phyloP scores from a whole-genome alignment of 805 yeast species.

The Ogataea methylovora region DNA sequence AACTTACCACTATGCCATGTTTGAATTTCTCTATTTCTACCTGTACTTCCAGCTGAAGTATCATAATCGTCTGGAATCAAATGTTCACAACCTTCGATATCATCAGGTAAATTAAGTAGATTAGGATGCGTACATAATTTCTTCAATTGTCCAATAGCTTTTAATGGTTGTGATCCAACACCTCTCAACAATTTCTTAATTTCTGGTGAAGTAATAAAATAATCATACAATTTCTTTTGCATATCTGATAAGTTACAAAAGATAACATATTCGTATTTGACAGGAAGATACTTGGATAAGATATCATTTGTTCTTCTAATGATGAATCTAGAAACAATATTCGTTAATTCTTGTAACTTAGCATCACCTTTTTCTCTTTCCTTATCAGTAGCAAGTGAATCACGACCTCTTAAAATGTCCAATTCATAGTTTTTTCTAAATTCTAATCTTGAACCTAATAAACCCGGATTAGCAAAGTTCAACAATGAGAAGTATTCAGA shows the following conservation, averaged over 20 bases:
- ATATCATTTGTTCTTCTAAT: constrained; percentile 95
- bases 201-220: constrained; percentile 73
- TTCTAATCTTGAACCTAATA: constrained; percentile 75
- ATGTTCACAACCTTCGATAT: constrained; percentile 59
- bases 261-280: constrained; percentile 95
- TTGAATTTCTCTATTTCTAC: constrained; percentile 67
- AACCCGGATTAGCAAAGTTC: constrained; percentile 91
- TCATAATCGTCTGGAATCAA: constrained; percentile 72
- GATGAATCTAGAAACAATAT: constrained; percentile 78
- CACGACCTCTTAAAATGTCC: constrained; percentile 78
- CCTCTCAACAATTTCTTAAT: constrained; percentile 61
- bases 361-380: constrained; percentile 64
- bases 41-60: constrained; percentile 32
- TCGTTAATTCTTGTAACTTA: constrained; percentile 64
- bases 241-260: constrained; percentile 78
- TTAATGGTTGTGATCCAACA: constrained; percentile 72
- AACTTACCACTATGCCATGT: constrained; percentile 86
- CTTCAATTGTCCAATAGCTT: constrained; percentile 82
- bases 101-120: constrained; percentile 65
- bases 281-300: constrained; percentile 86
- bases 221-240: constrained; percentile 64
- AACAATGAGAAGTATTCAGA: constrained; percentile 88
- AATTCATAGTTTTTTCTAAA: constrained; percentile 81
- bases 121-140: constrained; percentile 95
- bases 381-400: constrained; percentile 77